These are phyloP conservation scores for Alectoria sarmentosa DNA, from an alignment of 495 filamentous ascomycete genomes.

Conservation along the genomic window DNA sequence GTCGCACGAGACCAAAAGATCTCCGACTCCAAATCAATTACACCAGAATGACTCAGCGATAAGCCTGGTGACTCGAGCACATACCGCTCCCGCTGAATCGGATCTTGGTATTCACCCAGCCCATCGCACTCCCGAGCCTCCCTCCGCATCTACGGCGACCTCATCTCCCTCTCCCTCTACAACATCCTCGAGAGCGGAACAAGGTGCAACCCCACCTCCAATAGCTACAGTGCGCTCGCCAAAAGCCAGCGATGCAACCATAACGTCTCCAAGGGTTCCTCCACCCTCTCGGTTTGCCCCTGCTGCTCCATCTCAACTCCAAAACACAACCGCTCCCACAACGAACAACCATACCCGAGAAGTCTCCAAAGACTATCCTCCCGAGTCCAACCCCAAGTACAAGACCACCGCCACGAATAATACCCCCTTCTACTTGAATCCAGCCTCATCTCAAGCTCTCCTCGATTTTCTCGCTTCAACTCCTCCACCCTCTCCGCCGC, in stretches of 20 bases:
- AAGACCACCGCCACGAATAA: slow-evolving; percentile 24
- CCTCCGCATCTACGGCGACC: background rate
- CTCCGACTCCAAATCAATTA: slow-evolving; percentile 20
- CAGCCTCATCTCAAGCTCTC: slow-evolving; percentile 25
- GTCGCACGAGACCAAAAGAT: slow-evolving; percentile 12
- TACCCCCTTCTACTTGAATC: slow-evolving; percentile 26
- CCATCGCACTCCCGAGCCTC: slow-evolving; percentile 19
- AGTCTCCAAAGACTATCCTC: slow-evolving; percentile 7
- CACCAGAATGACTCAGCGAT: slow-evolving; percentile 20
- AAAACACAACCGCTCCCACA: slow-evolving; percentile 7
- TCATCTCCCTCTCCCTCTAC: slow-evolving; percentile 7
- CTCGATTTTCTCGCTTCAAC: slow-evolving; percentile 27
- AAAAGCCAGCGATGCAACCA: slow-evolving; percentile 3
- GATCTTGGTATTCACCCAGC: slow-evolving; percentile 23
- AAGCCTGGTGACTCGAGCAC: slow-evolving; percentile 12
- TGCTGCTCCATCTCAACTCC: slow-evolving; percentile 10
- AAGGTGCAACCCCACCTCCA: slow-evolving; percentile 25
- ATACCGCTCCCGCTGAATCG: slow-evolving; percentile 15
- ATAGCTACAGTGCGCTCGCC: slow-evolving; percentile 21
- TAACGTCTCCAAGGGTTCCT: slow-evolving; percentile 9
- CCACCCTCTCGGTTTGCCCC: slow-evolving; percentile 16
- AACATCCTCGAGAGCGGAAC: slow-evolving; percentile 19
- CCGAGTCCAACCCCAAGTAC: slow-evolving; percentile 12
- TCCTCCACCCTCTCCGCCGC: slow-evolving; percentile 24
- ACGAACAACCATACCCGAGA: slow-evolving; percentile 8